Percentiles rank a stretch among this genome's conserved stretches.
Evolutionary conservation across 108 stramenopile genomes (phyloP).

Genomic region (Epipyxis sp.): DNA sequence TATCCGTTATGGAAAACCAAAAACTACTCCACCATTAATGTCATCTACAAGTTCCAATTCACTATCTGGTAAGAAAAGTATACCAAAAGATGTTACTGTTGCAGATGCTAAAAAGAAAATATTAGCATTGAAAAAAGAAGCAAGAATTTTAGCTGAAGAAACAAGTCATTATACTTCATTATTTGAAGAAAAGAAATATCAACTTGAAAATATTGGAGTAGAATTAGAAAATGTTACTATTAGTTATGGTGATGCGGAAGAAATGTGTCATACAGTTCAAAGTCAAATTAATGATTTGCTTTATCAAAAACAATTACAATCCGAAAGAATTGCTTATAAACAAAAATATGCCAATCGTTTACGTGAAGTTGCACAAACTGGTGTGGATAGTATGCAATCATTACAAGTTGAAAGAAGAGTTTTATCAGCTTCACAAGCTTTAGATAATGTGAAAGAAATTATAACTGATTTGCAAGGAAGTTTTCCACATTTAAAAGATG

Average conservation of each 20-base stretch:
- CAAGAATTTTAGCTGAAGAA: slow-evolving; percentile 32
- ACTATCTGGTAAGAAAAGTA: no score
- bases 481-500: slow-evolving; percentile 19
- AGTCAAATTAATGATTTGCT: slow-evolving; percentile 42
- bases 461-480: neutral
- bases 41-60: neutral
- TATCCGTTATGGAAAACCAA: slow-evolving; percentile 50
- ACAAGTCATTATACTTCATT: slow-evolving; percentile 29
- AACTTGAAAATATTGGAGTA: neutral
- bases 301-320: slow-evolving; percentile 56
- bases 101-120: slow-evolving; percentile 50
- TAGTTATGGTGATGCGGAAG: slow-evolving; percentile 13
- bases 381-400: neutral
- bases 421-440: slow-evolving; percentile 14
- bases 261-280: slow-evolving; percentile 32
- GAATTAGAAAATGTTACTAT: neutral
- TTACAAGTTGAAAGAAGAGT: neutral
- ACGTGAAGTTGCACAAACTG: slow-evolving; percentile 1
- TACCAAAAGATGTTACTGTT: slow-evolving; percentile 23
- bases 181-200: slow-evolving; percentile 22
- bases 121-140: slow-evolving; percentile 1
- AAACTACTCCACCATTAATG: slow-evolving; percentile 23
- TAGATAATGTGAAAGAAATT: slow-evolving; percentile 26
- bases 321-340: slow-evolving; percentile 19
- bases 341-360: slow-evolving; percentile 16